Base-by-base conservation (phyloP, 1,284 basidiomycete genomes). In the Boletus mariae region DNA sequence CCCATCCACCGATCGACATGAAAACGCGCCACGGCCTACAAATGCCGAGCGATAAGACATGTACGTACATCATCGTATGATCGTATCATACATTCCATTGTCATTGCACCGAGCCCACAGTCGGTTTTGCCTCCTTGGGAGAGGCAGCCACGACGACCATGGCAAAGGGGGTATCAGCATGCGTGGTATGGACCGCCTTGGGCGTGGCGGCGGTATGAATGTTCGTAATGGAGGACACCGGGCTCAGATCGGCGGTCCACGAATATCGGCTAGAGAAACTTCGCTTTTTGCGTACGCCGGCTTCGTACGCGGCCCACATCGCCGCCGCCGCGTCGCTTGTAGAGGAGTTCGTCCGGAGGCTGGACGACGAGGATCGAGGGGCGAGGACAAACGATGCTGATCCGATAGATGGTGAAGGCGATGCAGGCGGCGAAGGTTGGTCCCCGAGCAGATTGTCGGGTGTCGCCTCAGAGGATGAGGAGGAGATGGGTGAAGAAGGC, bases 251-350 rank as follows among this genome's bases (percentile, higher is more conserved):
- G 6, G 63, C 60, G 49, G 75, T 80, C 81, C 82, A 83, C 34
- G 81, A 83, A 50, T 74, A 73, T 43, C 81, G 74, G 56, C 75
- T 74, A 57, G 80, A 78, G 59, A 80, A 75, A 57, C 75, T 80
- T 60, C 74, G 76, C 64, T 79, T 80, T 65, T 80, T 82, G 55
- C 81, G 74, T 45, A 80, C 74, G 49, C 81, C 77, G 5, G 76
- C 73, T 58, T 76, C 73, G 57, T 80, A 83, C 10, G 81, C 81
- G 0, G 79, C 79, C 12, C 82, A 80, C 56, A 83, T 82, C 15
- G 77, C 77, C 0, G 68, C 74, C 1, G 77, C 71, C 10, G 75
- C 73, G 47, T 71, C 68, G 11, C 58, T 65, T 7, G 61, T 62
- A 28, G 55, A 59, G 13, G 61, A 54, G 46, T 50, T 66, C 8